phyloP scores from a whole-genome alignment of 2,329 filamentous ascomycete species.

The Cladosporium colombiae region DNA sequence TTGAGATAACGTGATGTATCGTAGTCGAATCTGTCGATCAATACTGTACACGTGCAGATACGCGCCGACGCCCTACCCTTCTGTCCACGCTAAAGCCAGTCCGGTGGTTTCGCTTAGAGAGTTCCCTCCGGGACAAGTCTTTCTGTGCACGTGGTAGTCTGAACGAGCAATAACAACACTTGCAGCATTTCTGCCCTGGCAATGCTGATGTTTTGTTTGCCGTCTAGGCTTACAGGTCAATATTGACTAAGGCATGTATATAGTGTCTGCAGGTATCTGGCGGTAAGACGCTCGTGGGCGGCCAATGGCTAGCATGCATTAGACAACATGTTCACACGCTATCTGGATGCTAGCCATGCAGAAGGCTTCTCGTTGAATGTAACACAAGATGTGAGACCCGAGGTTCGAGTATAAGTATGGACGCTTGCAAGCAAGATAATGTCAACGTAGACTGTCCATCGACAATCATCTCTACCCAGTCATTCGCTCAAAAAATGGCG shows the following conservation, averaged over 20 bases:
- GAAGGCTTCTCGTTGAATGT: not conserved
- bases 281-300: not conserved
- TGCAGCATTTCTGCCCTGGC: not conserved
- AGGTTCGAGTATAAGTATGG: not conserved
- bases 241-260: slow-evolving; percentile 1
- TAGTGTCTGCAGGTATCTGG: not conserved
- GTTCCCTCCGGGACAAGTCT: not conserved
- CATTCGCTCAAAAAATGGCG: slow-evolving; percentile 13
- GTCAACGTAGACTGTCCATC: not conserved
- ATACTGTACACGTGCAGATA: not conserved
- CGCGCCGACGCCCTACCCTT: not conserved
- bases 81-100: not conserved
- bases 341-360: not conserved
- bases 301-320: not conserved
- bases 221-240: not conserved
- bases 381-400: not conserved
- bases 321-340: not conserved
- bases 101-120: slow-evolving; percentile 4
- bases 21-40: not conserved
- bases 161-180: not conserved
- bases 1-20: not conserved
- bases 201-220: not conserved
- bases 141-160: not conserved
- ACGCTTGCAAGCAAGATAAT: not conserved
- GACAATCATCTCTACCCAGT: not conserved